These are phyloP conservation scores for Begonia peltatifolia DNA, from an alignment of 306 rosid species.

Conservation along the genomic window DNA sequence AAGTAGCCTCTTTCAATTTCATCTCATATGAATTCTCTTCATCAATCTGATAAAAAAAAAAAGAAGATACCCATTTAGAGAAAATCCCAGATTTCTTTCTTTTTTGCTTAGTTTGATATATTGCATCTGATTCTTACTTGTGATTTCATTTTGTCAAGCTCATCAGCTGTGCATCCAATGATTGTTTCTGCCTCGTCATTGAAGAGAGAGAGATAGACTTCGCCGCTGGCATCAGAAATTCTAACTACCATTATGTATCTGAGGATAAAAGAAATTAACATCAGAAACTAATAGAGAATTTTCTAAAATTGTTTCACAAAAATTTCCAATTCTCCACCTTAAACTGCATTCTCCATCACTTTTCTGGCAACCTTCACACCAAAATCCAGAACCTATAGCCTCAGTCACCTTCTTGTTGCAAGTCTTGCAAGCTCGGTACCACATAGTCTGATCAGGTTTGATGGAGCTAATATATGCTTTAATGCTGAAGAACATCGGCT, in stretches of 20 bases:
- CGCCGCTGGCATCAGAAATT: conserved; percentile 54
- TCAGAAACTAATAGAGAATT: background rate
- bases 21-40: conserved; percentile 36
- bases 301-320: background rate
- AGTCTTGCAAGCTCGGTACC: conserved; percentile 82
- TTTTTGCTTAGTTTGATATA: too few species aligned
- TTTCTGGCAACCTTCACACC: conserved; percentile 95
- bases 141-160: conserved; percentile 43
- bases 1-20: conserved; percentile 65
- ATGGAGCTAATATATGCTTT: conserved; percentile 54
- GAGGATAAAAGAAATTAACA: conserved; percentile 1
- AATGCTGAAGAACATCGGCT: conserved; percentile 63
- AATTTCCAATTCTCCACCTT: conserved; percentile 25
- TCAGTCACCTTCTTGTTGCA: conserved; percentile 88
- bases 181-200: conserved; percentile 67
- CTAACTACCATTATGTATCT: conserved; percentile 54
- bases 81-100: too few species aligned
- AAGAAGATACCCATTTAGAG: background rate
- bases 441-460: conserved; percentile 79
- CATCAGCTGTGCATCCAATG: conserved; percentile 82
- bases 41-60: conserved; percentile 29
- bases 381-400: conserved; percentile 50
- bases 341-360: conserved; percentile 50
- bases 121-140: conserved; percentile 24
- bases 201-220: conserved; percentile 42